Conservation (phyloP, 192 early-diverging fungal species). For the Fimicolochytrium jonesii region DNA sequence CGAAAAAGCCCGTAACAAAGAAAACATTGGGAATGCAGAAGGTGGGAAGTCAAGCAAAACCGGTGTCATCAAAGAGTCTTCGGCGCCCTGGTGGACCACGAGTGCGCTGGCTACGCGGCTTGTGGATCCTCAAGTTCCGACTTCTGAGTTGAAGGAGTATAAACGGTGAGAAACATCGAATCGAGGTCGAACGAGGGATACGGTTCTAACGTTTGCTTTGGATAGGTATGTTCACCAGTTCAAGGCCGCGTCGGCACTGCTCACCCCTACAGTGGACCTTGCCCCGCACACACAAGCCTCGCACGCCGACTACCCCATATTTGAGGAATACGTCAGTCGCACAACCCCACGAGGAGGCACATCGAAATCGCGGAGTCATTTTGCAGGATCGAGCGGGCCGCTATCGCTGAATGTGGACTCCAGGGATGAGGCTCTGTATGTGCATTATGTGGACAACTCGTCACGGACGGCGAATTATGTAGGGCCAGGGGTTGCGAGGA, state of each 20-base stretch:
- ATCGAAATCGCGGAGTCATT: neutral
- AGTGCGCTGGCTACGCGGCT: constrained; percentile 40
- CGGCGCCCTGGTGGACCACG: constrained; percentile 49
- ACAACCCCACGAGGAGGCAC: neutral
- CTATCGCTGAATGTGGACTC: constrained; percentile 16
- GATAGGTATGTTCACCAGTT: constrained; percentile 45
- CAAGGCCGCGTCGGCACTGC: constrained; percentile 27
- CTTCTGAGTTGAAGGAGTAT: constrained; percentile 49
- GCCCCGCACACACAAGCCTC: constrained; percentile 3
- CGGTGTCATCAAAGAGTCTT: constrained; percentile 4
- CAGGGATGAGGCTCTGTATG: constrained; percentile 31
- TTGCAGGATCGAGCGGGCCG: neutral
- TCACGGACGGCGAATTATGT: constrained; percentile 11
- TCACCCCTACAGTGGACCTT: neutral
- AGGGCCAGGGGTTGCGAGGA: constrained; percentile 7
- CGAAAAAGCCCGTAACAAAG: neutral
- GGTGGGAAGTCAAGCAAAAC: neutral
- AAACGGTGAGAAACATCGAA: constrained; percentile 24
- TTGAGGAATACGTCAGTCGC: constrained; percentile 25
- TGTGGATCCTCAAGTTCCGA: constrained; percentile 45
- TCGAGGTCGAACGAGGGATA: too few species aligned
- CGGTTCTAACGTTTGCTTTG: neutral
- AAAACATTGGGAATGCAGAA: too few species aligned
- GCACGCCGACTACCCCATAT: constrained; percentile 29
- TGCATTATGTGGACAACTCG: constrained; percentile 19